Evolutionary conservation across 495 filamentous ascomycete genomes (phyloP).

Genomic region (Penicillium lagena): DNA sequence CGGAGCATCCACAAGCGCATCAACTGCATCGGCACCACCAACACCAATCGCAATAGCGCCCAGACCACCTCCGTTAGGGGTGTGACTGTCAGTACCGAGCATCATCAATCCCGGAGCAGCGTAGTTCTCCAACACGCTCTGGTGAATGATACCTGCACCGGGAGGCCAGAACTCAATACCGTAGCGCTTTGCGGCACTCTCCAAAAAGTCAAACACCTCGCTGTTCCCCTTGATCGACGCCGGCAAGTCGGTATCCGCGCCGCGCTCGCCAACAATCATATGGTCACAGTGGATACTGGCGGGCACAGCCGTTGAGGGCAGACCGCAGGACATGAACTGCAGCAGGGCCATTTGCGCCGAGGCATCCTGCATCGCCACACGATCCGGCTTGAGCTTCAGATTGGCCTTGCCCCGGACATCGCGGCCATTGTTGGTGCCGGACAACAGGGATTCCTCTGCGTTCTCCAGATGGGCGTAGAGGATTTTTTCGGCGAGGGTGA

Average conservation of each 20-base stretch:
- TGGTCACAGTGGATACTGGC: conserved; percentile 99
- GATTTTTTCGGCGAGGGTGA: conserved; percentile 95
- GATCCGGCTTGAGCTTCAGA: conserved; percentile 94
- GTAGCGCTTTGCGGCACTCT: conserved; percentile 90
- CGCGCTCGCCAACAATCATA: conserved; percentile 88
- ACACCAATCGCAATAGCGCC: conserved; percentile 96
- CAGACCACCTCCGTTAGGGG: conserved; percentile 89
- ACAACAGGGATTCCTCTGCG: conserved; percentile 50
- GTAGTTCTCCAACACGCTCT: conserved; percentile 97
- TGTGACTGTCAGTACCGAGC: conserved; percentile 98
- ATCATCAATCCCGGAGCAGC: conserved; percentile 97
- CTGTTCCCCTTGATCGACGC: conserved; percentile 86
- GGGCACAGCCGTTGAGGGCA: conserved; percentile 87
- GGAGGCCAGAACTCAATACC: conserved; percentile 99
- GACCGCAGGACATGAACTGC: conserved; percentile 96
- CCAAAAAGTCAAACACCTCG: conserved; percentile 96
- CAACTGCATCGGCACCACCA: conserved; percentile 94
- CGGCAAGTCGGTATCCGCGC: conserved; percentile 82
- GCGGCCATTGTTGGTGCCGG: conserved; percentile 55
- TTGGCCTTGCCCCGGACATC: conserved; percentile 80
- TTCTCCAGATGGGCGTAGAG: conserved; percentile 92
- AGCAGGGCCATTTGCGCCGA: conserved; percentile 96
- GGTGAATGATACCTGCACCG: conserved; percentile 98
- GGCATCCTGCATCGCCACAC: conserved; percentile 98
- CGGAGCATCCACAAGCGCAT: conserved; percentile 90